Percentiles rank a stretch among this genome's conserved stretches.
phyloP scores from a whole-genome alignment of 1,139 yeast species.

The Suhomyces anneliseae region DNA sequence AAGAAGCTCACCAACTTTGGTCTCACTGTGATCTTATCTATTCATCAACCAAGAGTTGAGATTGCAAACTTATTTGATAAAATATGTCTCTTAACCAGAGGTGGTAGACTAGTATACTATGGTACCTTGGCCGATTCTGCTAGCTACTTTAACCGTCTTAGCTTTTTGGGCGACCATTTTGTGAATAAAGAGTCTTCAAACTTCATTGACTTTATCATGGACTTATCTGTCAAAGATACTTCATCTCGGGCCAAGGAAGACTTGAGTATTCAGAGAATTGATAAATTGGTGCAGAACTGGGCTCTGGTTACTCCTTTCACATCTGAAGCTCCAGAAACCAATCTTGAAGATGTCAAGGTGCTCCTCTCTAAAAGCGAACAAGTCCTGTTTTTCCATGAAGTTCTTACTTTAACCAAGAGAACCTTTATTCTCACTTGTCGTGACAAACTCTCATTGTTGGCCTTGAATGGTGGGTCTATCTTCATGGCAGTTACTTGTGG shows the following conservation, averaged over 20 bases:
- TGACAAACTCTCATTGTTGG: conserved; percentile 19
- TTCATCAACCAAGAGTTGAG: conserved; percentile 27
- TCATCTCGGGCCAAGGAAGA: conserved; percentile 18
- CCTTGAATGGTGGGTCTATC: conserved; percentile 21
- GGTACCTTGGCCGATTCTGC: conserved; percentile 21
- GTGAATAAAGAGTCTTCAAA: conserved; percentile 5
- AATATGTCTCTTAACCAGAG: conserved; percentile 24
- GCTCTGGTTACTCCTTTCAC: conserved; percentile 2
- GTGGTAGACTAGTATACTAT: conserved; percentile 24
- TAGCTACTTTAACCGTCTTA: conserved; percentile 16
- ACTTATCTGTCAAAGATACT: conserved; percentile 23
- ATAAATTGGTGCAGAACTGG: conserved; percentile 20
- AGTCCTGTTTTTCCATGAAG: conserved; percentile 20
- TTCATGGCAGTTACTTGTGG: conserved; percentile 21
- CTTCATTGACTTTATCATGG: conserved; percentile 20
- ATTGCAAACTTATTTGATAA: conserved; percentile 23
- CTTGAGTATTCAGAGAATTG: conserved; percentile 16
- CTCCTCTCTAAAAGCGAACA: conserved; percentile 13
- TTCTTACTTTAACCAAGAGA: conserved; percentile 20
- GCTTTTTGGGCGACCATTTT: conserved; percentile 8
- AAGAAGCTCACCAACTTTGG: conserved; percentile 24
- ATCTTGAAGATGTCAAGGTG: conserved; percentile 9
- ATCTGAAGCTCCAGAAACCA: conserved; percentile 6
- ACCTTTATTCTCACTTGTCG: conserved; percentile 19
- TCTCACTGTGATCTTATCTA: conserved; percentile 23